Base-by-base conservation (phyloP, 2,329 filamentous ascomycete species). In the Emericellopsis cladophorae region DNA sequence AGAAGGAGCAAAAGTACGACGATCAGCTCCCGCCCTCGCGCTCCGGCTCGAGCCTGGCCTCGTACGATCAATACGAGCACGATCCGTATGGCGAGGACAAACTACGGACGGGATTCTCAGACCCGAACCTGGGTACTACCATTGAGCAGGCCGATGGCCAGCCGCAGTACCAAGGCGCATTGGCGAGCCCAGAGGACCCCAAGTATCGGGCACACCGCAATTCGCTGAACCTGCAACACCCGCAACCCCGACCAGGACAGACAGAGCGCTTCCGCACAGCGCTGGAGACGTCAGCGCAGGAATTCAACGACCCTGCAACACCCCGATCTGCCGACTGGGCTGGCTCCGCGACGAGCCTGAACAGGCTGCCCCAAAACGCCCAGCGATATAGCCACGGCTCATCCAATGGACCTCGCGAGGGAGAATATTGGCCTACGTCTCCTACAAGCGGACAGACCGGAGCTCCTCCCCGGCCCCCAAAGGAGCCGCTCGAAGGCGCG, bases 131-230 rank as follows among this genome's bases (percentile, higher is more conserved):
- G 2, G 37, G 36, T 7, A 47, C 51, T 32, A 44, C 48, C 5
- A 41, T 45, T 21, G 50, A 53, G 12, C 47, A 52, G 2, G 46
- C 46, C 34, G 53, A 54, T 18, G 48, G 46, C 10, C 50, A 51
- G 31, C 51, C 50, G 7, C 46, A 49, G 8, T 68, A 70, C 4
- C 63, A 75, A 6, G 66, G 72, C 34, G 66, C 70, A 3, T 74
- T 74, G 43, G 68, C 73, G 52, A 70, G 70, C 5, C 55, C 59
- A 0, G 80, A 76, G 51, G 81, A 88, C 49, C 82, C 84, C 37
- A 89, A 89, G 58, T 89, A 89, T 59, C 81, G 83, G 58, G 83
- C 82, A 42, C 82, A 89, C 56, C 79, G 84, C 49, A 85, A 89
- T 61, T 88, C 83, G 22, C 58, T 89, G 42, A 86, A 87, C 51